These are phyloP conservation scores for Parastagonospora avenae DNA, from an alignment of 2,329 filamentous ascomycete genomes.

Conservation along the genomic window DNA sequence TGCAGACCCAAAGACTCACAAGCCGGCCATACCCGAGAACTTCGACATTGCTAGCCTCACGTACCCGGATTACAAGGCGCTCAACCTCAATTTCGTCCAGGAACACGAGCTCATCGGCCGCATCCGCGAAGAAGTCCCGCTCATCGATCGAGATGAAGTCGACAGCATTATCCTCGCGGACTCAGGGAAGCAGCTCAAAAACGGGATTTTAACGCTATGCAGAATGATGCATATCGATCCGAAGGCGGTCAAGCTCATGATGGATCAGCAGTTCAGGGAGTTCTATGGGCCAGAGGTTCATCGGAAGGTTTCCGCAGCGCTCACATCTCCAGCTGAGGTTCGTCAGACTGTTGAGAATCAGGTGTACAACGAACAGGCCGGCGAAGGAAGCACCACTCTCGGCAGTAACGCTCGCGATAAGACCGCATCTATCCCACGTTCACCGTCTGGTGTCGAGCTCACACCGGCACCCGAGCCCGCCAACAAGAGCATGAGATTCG, in stretches of 20 bases:
- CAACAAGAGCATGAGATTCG: too few species aligned
- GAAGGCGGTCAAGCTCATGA: slow-evolving; percentile 8
- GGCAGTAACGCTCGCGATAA: too few species aligned
- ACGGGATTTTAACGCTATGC: slow-evolving; percentile 3
- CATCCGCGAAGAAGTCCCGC: slow-evolving; percentile 8
- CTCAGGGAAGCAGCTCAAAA: slow-evolving; percentile 4
- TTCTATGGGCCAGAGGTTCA: slow-evolving; percentile 2
- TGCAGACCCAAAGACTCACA: neutral
- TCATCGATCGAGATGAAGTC: slow-evolving; percentile 10
- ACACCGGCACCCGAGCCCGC: too few species aligned
- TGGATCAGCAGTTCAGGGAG: slow-evolving; percentile 7
- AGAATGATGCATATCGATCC: slow-evolving; percentile 14
- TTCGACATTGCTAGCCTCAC: slow-evolving; percentile 1
- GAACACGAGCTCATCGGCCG: slow-evolving; percentile 8
- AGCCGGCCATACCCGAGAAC: neutral
- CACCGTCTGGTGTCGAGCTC: too few species aligned
- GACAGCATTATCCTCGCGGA: slow-evolving; percentile 4
- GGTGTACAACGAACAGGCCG: too few species aligned
- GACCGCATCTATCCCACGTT: too few species aligned
- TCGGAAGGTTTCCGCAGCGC: too few species aligned
- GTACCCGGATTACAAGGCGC: slow-evolving; percentile 11
- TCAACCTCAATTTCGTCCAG: slow-evolving; percentile 4
- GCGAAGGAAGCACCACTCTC: too few species aligned
- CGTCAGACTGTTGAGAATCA: neutral
- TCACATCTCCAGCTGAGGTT: neutral